A percentile compares a stretch with the other conserved stretches of the same genome.
phyloP scores from a whole-genome alignment of 768 basidiomycete genomes.

The Lentinula aciculospora region DNA sequence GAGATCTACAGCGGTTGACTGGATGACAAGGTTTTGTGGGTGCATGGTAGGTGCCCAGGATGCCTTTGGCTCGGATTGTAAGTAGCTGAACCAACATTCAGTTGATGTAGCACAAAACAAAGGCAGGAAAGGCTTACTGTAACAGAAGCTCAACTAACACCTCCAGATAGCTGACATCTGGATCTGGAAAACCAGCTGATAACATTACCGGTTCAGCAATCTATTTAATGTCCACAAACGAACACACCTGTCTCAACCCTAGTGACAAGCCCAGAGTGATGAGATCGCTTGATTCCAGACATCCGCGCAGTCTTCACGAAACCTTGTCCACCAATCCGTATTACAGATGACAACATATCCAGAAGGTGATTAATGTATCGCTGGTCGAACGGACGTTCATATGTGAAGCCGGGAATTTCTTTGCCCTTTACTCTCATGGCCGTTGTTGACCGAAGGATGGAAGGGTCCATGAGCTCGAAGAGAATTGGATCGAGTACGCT shows the following conservation, averaged over 20 bases:
- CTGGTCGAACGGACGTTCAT: constrained; percentile 76
- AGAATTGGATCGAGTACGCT: constrained; percentile 91
- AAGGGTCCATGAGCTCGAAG: constrained; percentile 68
- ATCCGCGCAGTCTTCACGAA: constrained; percentile 71
- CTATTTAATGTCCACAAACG: constrained; percentile 10
- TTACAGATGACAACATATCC: constrained; percentile 70
- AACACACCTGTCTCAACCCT: constrained; percentile 53
- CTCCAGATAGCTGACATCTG: constrained; percentile 72
- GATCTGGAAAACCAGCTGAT: constrained; percentile 34
- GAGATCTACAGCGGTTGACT: constrained; percentile 73
- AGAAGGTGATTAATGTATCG: constrained; percentile 66
- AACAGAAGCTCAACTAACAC: constrained; percentile 67
- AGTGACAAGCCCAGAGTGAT: constrained; percentile 55
- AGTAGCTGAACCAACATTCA: constrained; percentile 40
- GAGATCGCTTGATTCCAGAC: constrained; percentile 58
- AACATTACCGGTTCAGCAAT: not conserved
- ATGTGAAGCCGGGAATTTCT: constrained; percentile 61
- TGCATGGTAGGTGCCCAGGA: constrained; percentile 45
- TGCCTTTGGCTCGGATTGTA: constrained; percentile 72
- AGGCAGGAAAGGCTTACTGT: constrained; percentile 38
- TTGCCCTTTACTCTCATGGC: constrained; percentile 53
- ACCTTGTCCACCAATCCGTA: constrained; percentile 86
- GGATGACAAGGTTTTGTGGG: constrained; percentile 56
- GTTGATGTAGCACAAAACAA: not conserved
- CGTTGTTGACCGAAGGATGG: constrained; percentile 47